phyloP scores from a whole-genome alignment of 768 basidiomycete species.

The Leccinum subgranulosum region DNA sequence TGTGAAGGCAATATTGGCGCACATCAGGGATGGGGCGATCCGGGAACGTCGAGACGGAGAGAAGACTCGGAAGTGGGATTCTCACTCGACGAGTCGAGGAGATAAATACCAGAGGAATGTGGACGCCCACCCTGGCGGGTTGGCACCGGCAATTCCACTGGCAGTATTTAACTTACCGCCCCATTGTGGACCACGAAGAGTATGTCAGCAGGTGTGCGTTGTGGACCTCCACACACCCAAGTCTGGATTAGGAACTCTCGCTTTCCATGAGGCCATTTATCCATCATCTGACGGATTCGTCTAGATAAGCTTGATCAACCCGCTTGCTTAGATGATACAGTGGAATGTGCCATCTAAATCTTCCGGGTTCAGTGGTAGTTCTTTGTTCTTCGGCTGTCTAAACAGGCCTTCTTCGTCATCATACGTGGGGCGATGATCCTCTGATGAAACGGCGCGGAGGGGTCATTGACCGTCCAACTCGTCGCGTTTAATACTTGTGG shows the following conservation, averaged over 20 bases:
- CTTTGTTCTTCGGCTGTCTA: conserved; percentile 1
- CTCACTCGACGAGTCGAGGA: conserved; percentile 3
- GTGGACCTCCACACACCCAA: conserved; percentile 17
- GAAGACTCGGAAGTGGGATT: background rate
- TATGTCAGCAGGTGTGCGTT: conserved; percentile 16
- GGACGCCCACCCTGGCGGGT: background rate
- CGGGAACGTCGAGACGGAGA: background rate
- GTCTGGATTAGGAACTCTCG: conserved; percentile 13
- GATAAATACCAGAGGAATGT: conserved; percentile 4
- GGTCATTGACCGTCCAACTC: too few species aligned
- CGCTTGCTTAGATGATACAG: conserved; percentile 1
- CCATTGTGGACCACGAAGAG: conserved; percentile 2
- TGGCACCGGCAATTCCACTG: background rate
- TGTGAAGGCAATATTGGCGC: conserved; percentile 1
- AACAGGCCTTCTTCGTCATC: too few species aligned
- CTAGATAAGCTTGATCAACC: conserved; percentile 8
- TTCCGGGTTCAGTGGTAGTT: conserved; percentile 5
- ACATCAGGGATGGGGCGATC: conserved; percentile 9
- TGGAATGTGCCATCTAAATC: conserved; percentile 12
- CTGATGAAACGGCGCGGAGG: too few species aligned
- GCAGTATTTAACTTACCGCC: conserved; percentile 25
- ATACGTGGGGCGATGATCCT: too few species aligned
- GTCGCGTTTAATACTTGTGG: too few species aligned
- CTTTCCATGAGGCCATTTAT: conserved; percentile 18
- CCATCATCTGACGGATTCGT: conserved; percentile 1